These are phyloP conservation scores for Rhododendron kiyosumense DNA, from an alignment of 148 eudicot genomes.

Conservation along the genomic window DNA sequence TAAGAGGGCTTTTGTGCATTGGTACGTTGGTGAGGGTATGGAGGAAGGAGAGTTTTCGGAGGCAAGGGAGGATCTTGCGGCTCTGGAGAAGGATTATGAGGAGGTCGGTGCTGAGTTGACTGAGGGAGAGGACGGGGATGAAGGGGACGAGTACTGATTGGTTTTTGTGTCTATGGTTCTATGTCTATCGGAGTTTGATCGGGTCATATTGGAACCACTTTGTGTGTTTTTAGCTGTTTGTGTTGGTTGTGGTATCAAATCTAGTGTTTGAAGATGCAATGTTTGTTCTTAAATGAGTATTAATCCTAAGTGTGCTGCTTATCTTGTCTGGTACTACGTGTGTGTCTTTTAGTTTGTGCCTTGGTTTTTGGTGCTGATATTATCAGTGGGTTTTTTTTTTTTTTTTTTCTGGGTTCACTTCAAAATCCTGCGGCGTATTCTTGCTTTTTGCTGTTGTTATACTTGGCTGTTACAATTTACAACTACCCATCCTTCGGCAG, in stretches of 20 bases:
- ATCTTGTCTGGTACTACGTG: neutral
- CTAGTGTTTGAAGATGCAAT: neutral
- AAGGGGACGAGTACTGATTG: constrained; percentile 28
- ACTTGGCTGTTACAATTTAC: no score
- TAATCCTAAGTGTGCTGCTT: no score
- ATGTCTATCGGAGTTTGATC: neutral
- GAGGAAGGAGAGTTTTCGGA: constrained; percentile 37
- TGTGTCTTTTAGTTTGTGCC: neutral
- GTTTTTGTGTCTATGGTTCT: neutral
- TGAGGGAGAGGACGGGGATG: constrained; percentile 31
- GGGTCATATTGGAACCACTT: neutral
- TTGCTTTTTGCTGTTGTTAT: neutral
- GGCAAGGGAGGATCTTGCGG: constrained; percentile 33
- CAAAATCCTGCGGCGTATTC: neutral
- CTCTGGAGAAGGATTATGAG: constrained; percentile 34
- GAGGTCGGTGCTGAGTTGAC: constrained; percentile 29
- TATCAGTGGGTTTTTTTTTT: neutral
- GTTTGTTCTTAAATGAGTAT: neutral
- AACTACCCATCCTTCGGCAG: no score
- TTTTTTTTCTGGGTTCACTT: neutral
- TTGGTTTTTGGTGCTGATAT: neutral
- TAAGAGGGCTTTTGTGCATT: constrained; percentile 30
- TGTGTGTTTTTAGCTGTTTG: neutral
- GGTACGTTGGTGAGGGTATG: constrained; percentile 42
- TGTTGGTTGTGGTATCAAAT: neutral